Percentiles rank a stretch among this genome's conserved stretches.
Evolutionary conservation across 345 rosid species (phyloP).

Genomic region (Firmiana major): DNA sequence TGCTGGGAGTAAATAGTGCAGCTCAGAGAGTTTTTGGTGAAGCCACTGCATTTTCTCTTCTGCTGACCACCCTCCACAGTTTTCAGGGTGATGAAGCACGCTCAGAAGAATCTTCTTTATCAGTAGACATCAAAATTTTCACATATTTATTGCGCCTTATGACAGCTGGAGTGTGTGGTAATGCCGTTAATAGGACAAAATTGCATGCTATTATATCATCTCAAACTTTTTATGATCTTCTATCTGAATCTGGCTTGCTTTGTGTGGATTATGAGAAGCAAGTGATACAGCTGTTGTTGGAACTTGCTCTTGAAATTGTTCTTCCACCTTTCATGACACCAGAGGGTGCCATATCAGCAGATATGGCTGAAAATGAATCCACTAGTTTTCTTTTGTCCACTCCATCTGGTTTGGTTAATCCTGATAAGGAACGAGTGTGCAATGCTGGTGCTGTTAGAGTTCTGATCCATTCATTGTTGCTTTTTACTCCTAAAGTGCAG

Average conservation of each 20-base stretch:
- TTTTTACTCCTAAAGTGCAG: constrained; percentile 90
- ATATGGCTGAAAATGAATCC: constrained; percentile 43
- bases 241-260: constrained; percentile 90
- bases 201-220: constrained; percentile 76
- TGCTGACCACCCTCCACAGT: constrained; percentile 83
- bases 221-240: constrained; percentile 85
- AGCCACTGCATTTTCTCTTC: constrained; percentile 95
- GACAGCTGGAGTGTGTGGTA: constrained; percentile 83
- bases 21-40: constrained; percentile 93
- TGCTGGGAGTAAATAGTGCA: constrained; percentile 74
- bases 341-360: constrained; percentile 45
- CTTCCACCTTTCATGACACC: constrained; percentile 79
- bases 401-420: constrained; percentile 59
- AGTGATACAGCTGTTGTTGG: constrained; percentile 84
- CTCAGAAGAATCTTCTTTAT: constrained; percentile 49
- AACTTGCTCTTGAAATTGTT: constrained; percentile 93
- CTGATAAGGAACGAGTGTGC: constrained; percentile 77
- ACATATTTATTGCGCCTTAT: constrained; percentile 80
- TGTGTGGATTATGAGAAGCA: constrained; percentile 91
- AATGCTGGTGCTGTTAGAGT: constrained; percentile 89
- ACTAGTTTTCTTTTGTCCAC: constrained; percentile 48
- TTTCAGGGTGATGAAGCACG: constrained; percentile 68
- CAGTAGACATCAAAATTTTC: constrained; percentile 59
- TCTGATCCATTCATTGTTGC: constrained; percentile 79
- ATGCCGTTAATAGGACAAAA: constrained; percentile 76